phyloP scores from a whole-genome alignment of 306 rosid species.

The Sphenostylis stenocarpa region DNA sequence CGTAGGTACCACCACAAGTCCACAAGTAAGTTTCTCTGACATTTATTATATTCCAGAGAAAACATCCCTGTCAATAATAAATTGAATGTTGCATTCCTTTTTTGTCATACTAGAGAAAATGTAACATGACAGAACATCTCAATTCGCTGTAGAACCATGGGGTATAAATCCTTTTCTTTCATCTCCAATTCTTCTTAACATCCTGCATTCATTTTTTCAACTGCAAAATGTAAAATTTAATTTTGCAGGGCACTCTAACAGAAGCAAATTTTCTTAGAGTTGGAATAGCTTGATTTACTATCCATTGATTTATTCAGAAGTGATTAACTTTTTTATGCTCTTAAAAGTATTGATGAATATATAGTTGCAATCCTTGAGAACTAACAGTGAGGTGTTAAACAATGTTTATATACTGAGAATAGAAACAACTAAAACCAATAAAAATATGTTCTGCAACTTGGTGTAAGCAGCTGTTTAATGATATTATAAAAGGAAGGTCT shows the following conservation, averaged over 20 bases:
- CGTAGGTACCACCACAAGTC: constrained; percentile 68
- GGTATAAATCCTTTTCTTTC: neutral
- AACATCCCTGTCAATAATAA: neutral
- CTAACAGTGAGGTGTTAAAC: neutral
- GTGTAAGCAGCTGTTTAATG: too few relatives aligned
- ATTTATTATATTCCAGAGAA: neutral
- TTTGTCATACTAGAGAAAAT: neutral
- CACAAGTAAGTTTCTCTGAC: constrained; percentile 51
- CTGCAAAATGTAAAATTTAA: too few relatives aligned
- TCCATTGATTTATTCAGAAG: neutral
- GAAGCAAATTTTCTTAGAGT: neutral
- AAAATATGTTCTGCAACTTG: too few relatives aligned
- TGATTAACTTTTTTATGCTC: neutral
- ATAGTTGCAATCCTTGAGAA: neutral
- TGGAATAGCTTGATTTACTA: neutral
- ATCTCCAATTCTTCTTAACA: too few relatives aligned
- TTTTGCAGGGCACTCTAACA: too few relatives aligned
- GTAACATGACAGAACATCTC: neutral
- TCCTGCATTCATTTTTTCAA: too few relatives aligned
- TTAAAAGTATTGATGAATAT: neutral
- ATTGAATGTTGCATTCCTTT: neutral
- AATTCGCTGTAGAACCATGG: neutral
- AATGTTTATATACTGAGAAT: too few relatives aligned
- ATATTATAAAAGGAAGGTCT: too few relatives aligned
- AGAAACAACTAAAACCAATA: too few relatives aligned